Evolutionary conservation across 306 rosid genomes (phyloP).

Genomic region (Cucumis sativus): Cucumber_9930_V3 NC_026655.2:29394001-29394500

Average conservation of each 20-base stretch:
- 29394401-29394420: not conserved
- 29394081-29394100: not conserved
- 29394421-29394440: no score
- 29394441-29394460: no score
- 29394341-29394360: constrained; percentile 9
- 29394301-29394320: not conserved
- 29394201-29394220: not conserved
- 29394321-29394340: not conserved
- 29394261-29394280: not conserved
- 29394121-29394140: not conserved
- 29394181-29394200: not conserved
- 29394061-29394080: not conserved
- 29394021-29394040: not conserved
- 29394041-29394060: not conserved
- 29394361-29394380: constrained; percentile 54
- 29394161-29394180: not conserved
- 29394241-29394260: not conserved
- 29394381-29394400: constrained; percentile 42
- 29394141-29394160: not conserved
- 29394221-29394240: not conserved
- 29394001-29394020: not conserved
- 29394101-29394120: not conserved
- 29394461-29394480: not conserved
- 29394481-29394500: not conserved
- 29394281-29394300: not conserved